Evolutionary conservation across 331 rosid species (phyloP), one percentile per base, ranked within the genome.

Genomic region (Saraca asoca): DNA sequence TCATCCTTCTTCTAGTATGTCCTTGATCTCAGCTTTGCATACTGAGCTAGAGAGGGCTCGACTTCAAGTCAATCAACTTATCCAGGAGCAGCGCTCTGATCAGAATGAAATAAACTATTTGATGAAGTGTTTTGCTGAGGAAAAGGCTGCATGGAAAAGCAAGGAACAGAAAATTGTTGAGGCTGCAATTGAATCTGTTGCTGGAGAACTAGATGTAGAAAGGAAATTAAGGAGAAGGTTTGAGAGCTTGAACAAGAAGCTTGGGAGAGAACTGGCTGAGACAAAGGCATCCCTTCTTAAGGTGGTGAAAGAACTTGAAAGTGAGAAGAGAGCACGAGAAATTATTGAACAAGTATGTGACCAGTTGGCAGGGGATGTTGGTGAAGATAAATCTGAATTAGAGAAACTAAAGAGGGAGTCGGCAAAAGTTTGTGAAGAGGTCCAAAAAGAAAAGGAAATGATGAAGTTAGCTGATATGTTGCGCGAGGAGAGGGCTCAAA

Each of bases 11-110:
- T 84, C 99, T 9, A 94, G 92, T 57, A 86, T 88, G 97, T 89
- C 99, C 12, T 78, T 94, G 18, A 83, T 86, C 75, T 88, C 99
- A 7, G 96, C 97, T 51, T 78, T 90, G 39, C 99, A 94, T 62
- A 79, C 97, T 5, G 99, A 94, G 88, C 83, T 94, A 17, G 99
- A 94, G 81, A 80, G 96, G 80, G 99, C 96, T 69, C 89, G 97
- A 18, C 76, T 94, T 68, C 97, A 83, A 85, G 88, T 86, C 75
- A 94, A 90, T 77, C 97, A 94, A 67, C 85, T 83, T 54, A 90
- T 94, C 68, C 99, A 94, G 42, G 99, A 85, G 46, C 99, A 94
- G 55, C 85, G 96, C 48, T 83, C 85, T 0, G 96, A 93, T 55
- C 94, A 83, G 72, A 86, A 78, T 29, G 97, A 90, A 78, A 82